Evolutionary conservation across 495 filamentous ascomycete species (phyloP).

Genomic region (Clohesyomyces aquaticus): DNA sequence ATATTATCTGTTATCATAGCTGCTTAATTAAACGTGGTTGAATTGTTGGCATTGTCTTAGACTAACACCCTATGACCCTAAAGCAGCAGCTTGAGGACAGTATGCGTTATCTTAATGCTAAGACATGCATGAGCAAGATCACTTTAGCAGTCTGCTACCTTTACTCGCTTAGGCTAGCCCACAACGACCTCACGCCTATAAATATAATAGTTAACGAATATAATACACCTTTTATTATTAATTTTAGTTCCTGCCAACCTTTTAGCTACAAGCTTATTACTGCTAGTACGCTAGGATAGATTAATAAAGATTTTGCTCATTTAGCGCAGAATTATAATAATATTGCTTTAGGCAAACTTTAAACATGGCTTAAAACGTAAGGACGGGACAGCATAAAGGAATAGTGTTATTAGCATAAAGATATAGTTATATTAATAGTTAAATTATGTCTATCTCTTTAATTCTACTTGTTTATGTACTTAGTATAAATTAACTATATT

Average conservation of each 20-base stretch:
- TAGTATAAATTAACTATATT: no score
- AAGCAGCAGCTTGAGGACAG: conserved; percentile 27
- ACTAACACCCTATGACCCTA: background rate
- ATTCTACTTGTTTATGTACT: no score
- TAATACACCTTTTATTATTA: conserved; percentile 24
- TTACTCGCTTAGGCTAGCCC: conserved; percentile 33
- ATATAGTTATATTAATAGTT: no score
- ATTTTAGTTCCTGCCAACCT: conserved; percentile 32
- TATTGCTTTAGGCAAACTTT: conserved; percentile 19
- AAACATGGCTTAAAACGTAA: conserved; percentile 25
- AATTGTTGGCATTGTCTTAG: background rate
- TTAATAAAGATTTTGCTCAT: conserved; percentile 20
- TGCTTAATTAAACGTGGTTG: background rate
- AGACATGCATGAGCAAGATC: conserved; percentile 18
- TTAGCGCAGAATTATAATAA: conserved; percentile 27
- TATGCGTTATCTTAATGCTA: conserved; percentile 25
- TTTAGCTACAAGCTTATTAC: conserved; percentile 34
- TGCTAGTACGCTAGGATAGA: conserved; percentile 28
- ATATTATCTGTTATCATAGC: background rate
- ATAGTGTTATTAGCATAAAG: no score
- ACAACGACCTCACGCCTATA: conserved; percentile 37
- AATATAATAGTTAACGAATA: conserved; percentile 30
- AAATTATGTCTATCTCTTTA: no score
- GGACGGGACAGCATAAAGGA: no score
- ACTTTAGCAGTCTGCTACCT: conserved; percentile 36